These are phyloP conservation scores for Sisymbrium irio DNA, from an alignment of 345 rosid species.

Conservation along the genomic window DNA sequence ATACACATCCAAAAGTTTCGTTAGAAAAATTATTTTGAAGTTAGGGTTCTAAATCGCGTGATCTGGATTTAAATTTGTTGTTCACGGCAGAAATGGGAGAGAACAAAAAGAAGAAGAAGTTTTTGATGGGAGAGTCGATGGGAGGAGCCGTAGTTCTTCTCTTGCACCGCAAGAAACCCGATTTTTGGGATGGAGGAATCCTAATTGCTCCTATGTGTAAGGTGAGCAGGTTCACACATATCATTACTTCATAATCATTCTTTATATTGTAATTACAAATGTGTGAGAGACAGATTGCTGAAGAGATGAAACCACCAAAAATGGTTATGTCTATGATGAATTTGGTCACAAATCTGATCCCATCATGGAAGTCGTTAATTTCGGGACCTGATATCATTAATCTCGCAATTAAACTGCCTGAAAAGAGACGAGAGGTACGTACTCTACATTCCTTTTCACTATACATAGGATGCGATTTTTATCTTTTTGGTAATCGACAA, in stretches of 20 bases:
- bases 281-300: conserved; percentile 52
- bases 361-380: conserved; percentile 64
- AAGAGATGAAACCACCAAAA: conserved; percentile 54
- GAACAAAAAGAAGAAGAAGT: conserved; percentile 59
- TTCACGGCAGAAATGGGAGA: conserved; percentile 48
- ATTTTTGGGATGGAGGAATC: conserved; percentile 78
- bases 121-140: conserved; percentile 84
- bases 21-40: too few species aligned
- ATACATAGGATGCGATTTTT: not conserved
- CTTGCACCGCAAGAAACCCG: conserved; percentile 62
- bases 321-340: conserved; percentile 40
- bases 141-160: conserved; percentile 81
- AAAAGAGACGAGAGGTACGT: conserved; percentile 67
- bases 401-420: conserved; percentile 58
- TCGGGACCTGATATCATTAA: conserved; percentile 49
- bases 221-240: conserved; percentile 38
- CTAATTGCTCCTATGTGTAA: conserved; percentile 90
- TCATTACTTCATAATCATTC: not conserved
- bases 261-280: not conserved
- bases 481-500: not conserved
- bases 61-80: not conserved
- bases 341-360: conserved; percentile 43
- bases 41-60: not conserved
- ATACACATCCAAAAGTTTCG: too few species aligned
- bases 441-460: not conserved